phyloP scores from a whole-genome alignment of 1,139 yeast species.

The Suhomyces taliae region DNA sequence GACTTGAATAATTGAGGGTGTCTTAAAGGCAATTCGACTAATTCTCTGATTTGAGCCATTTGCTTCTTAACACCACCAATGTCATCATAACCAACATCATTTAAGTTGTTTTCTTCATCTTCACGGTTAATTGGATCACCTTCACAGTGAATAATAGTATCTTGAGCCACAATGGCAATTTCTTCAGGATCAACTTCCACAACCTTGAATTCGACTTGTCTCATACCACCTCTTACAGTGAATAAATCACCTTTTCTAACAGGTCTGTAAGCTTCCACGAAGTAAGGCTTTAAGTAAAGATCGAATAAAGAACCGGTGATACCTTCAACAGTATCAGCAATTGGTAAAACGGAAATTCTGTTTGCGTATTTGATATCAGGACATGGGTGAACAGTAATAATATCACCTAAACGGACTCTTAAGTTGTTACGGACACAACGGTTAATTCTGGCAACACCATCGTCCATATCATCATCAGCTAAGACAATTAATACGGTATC shows the following conservation, averaged over 20 bases:
- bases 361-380: slow-evolving; percentile 96
- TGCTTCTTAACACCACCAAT: slow-evolving; percentile 99
- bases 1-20: slow-evolving; percentile 96
- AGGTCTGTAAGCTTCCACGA: slow-evolving; percentile 98
- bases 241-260: slow-evolving; percentile 97
- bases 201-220: slow-evolving; percentile 98
- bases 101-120: slow-evolving; percentile 94
- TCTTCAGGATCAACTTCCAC: slow-evolving; percentile 98
- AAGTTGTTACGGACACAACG: slow-evolving; percentile 95
- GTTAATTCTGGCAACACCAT: slow-evolving; percentile 91
- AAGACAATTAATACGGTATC: slow-evolving; percentile 96
- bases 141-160: slow-evolving; percentile 96
- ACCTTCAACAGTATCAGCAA: slow-evolving; percentile 98
- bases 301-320: slow-evolving; percentile 97
- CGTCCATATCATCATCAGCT: slow-evolving; percentile 96
- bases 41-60: slow-evolving; percentile 97
- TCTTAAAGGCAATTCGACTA: slow-evolving; percentile 94
- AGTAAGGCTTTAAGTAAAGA: slow-evolving; percentile 94
- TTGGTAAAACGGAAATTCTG: slow-evolving; percentile 93
- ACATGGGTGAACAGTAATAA: slow-evolving; percentile 88
- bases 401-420: slow-evolving; percentile 91
- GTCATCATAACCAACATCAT: slow-evolving; percentile 97
- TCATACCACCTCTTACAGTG: slow-evolving; percentile 97
- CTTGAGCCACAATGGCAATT: slow-evolving; percentile 97
- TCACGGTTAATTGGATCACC: slow-evolving; percentile 99